Evolutionary conservation across 345 rosid genomes (phyloP).

Genomic region (Isatis tinctoria): DNA sequence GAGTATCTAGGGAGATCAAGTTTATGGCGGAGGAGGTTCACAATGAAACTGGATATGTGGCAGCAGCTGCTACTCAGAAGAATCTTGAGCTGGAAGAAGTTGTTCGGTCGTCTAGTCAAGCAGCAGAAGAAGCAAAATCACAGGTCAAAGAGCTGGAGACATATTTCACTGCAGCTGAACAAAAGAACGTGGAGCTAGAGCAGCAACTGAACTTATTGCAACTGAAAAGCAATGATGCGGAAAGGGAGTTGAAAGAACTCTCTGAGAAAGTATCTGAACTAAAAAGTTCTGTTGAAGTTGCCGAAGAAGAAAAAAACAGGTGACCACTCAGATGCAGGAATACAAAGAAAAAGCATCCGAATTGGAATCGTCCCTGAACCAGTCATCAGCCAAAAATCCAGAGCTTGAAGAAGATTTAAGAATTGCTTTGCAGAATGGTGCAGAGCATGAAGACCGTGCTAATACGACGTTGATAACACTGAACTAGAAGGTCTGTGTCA

Average conservation of each 20-base stretch:
- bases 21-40: slow-evolving; percentile 66
- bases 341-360: slow-evolving; percentile 46
- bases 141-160: slow-evolving; percentile 66
- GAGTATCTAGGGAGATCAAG: too few relatives aligned
- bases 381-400: slow-evolving; percentile 38
- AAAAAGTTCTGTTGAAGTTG: slow-evolving; percentile 40
- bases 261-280: slow-evolving; percentile 57
- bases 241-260: slow-evolving; percentile 52
- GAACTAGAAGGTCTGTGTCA: slow-evolving; percentile 67
- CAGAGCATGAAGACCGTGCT: slow-evolving; percentile 69
- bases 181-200: slow-evolving; percentile 73
- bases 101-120: slow-evolving; percentile 51
- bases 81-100: slow-evolving; percentile 69
- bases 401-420: slow-evolving; percentile 64
- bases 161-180: slow-evolving; percentile 56
- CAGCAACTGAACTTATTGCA: slow-evolving; percentile 52
- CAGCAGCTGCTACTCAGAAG: slow-evolving; percentile 64
- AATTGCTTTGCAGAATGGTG: slow-evolving; percentile 47
- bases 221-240: slow-evolving; percentile 50
- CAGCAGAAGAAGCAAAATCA: slow-evolving; percentile 60
- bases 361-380: slow-evolving; percentile 56
- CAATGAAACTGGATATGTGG: slow-evolving; percentile 53
- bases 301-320: slow-evolving; percentile 60
- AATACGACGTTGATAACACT: slow-evolving; percentile 43
- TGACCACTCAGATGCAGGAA: slow-evolving; percentile 42